Base-by-base conservation (phyloP, 495 filamentous ascomycete genomes). In the Aspergillus haitiensis region DNA sequence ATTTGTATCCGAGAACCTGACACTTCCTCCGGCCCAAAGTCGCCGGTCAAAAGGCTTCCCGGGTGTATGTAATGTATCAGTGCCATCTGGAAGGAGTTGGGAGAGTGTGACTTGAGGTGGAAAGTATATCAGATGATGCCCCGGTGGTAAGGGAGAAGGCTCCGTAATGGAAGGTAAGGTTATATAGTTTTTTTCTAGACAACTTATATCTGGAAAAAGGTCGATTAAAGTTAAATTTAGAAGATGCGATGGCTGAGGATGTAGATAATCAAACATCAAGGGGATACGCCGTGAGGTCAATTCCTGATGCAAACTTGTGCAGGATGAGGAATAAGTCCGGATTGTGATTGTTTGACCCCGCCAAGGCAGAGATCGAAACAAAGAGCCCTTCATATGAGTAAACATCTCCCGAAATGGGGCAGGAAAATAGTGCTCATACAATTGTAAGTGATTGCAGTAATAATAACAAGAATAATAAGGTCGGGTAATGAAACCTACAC, bases 11-110 rank as follows among this genome's bases (percentile, higher is more conserved):
- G 68, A 65, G 57, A 74, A 80, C 58, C 60, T 70, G 35, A 74
- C 62, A 40, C 72, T 73, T 1, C 90, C 91, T 9, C 90, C 90
- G 36, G 87, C 88, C 91, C 91, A 95, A 70, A 95, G 80, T n/a
- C 90, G 82, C 42, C 88, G 78, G 44, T 76, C 78, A 58, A 86
- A 93, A 3, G 87, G 85, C 1, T 55, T 51, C 1, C 87, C 87
- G 0, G 91, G 91, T 39, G 75, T 82, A 60, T 92, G 89, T 8
- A 84, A 74, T 5, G 75, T 75, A 65, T 94, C 91, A 0, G 88
- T 89, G 39, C 91, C 90, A 67, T 95, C 91, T 4, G 75, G 71
- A 3, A 88, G 77, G n/a, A 93, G 74, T 15, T 80, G 63, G 21
- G 78, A 79, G 52, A 81, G 67, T 3, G 78, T 75, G 35, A 84